Evolutionary conservation across 75 land plant genomes (phyloP).

Genomic region (Cunninghamia lanceolata): DNA sequence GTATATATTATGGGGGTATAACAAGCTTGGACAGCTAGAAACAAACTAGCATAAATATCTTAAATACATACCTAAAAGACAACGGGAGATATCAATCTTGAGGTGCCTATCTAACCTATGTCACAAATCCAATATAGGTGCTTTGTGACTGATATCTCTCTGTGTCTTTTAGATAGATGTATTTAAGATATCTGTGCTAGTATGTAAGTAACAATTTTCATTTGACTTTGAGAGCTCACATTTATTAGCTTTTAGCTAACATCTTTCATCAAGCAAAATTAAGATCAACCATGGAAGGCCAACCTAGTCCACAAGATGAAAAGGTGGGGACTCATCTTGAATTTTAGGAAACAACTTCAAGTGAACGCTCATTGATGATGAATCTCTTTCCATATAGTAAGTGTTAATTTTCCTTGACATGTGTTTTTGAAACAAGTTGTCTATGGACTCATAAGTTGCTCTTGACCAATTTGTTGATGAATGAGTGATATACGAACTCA

Average conservation of each 20-base stretch:
- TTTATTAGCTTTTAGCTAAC: neutral
- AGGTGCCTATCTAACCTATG: too few species aligned
- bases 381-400: neutral
- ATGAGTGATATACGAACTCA: too few species aligned
- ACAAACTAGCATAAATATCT: too few species aligned
- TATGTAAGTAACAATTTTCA: neutral
- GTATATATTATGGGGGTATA: too few species aligned
- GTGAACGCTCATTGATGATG: neutral
- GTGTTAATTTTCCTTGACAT: neutral
- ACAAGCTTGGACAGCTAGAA: too few species aligned
- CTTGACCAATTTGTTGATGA: neutral
- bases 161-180: too few species aligned
- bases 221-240: neutral
- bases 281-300: neutral
- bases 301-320: neutral
- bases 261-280: neutral
- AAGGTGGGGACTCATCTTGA: neutral
- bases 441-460: neutral
- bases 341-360: neutral
- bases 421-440: neutral
- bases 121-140: too few species aligned
- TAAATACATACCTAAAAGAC: too few species aligned
- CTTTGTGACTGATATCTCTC: too few species aligned
- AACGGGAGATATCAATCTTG: too few species aligned
- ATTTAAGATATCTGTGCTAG: neutral